Evolutionary conservation across 371 early-diverging fungal genomes (phyloP).

Genomic region (Nematocida sp.): DNA sequence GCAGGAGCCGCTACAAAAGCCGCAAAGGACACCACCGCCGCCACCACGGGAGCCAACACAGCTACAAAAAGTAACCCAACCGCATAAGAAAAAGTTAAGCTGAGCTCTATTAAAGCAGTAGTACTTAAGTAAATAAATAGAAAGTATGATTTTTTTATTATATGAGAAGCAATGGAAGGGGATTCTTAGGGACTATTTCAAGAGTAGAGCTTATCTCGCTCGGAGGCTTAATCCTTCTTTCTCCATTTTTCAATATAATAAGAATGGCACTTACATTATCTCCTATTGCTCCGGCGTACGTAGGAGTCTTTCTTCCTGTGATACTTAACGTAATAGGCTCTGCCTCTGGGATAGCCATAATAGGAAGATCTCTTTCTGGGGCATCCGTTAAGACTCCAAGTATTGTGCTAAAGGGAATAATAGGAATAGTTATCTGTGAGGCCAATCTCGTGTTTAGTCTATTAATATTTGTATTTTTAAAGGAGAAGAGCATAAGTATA

Average conservation of each 20-base stretch:
- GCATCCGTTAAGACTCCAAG: constrained; percentile 61
- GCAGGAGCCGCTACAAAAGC: background rate
- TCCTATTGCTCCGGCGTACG: constrained; percentile 38
- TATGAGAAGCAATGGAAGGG: background rate
- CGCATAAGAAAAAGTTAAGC: background rate
- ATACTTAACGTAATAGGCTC: constrained; percentile 62
- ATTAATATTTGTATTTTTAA: constrained; percentile 57
- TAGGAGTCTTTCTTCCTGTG: constrained; percentile 62
- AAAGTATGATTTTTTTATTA: constrained; percentile 12
- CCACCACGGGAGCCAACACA: too few species aligned
- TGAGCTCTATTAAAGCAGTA: too few species aligned
- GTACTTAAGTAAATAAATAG: background rate
- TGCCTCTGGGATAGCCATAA: constrained; percentile 57
- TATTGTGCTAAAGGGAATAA: constrained; percentile 62
- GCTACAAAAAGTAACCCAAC: too few species aligned
- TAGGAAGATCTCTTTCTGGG: constrained; percentile 63
- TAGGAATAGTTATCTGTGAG: constrained; percentile 67
- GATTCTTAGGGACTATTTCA: constrained; percentile 25
- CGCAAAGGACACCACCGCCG: background rate
- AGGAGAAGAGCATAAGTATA: constrained; percentile 38
- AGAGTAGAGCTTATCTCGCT: constrained; percentile 7
- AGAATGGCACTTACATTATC: background rate
- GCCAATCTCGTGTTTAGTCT: constrained; percentile 64
- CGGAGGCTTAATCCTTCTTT: constrained; percentile 3
- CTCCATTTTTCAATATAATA: background rate